Percentiles rank a stretch among this genome's conserved stretches.
phyloP scores from a whole-genome alignment of 73 alveolate species.

The Paramecium biaurelia region DNA sequence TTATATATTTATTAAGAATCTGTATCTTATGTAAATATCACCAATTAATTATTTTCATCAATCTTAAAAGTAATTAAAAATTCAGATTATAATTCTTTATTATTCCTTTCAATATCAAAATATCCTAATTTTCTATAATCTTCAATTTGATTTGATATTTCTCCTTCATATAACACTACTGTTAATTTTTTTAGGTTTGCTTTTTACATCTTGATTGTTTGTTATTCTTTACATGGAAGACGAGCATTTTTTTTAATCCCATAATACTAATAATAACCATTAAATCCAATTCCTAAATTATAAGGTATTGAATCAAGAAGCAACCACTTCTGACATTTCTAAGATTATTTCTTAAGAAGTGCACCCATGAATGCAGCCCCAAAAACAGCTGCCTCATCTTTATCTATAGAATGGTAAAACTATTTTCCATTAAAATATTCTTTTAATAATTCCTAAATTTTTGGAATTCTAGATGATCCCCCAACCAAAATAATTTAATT shows the following conservation, averaged over 20 bases:
- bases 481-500: constrained; percentile 75
- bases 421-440: constrained; percentile 63
- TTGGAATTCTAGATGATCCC: constrained; percentile 84
- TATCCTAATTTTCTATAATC: background rate
- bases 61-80: background rate
- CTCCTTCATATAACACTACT: background rate
- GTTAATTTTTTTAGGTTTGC: background rate
- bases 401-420: constrained; percentile 57
- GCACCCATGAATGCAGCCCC: constrained; percentile 65
- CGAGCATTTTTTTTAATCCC: background rate
- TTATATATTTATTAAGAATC: background rate
- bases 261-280: background rate
- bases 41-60: background rate
- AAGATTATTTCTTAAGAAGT: background rate
- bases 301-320: constrained; percentile 72
- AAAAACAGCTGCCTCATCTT: constrained; percentile 69
- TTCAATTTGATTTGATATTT: background rate
- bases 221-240: background rate
- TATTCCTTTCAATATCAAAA: background rate
- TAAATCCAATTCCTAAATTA: constrained; percentile 67
- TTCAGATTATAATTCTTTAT: background rate
- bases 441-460: constrained; percentile 2
- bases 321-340: constrained; percentile 54
- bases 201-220: background rate
- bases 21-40: background rate